Conservation (phyloP, 1,284 basidiomycete genomes). For the Lentinula novae-zelandiae region DNA sequence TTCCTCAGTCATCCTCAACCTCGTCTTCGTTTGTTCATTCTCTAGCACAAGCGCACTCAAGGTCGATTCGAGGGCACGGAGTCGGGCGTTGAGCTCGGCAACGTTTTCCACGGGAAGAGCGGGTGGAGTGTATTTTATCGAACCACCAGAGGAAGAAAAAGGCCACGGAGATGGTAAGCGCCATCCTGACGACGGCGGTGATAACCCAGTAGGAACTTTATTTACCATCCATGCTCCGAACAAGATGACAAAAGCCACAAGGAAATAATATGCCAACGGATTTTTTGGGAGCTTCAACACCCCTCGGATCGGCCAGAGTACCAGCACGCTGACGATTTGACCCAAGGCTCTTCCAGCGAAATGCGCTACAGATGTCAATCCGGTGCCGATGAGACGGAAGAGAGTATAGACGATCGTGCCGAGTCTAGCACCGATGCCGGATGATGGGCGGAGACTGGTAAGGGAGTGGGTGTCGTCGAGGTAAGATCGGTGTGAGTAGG, state of each 20-base stretch:
- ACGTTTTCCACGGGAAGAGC: slow-evolving; percentile 62
- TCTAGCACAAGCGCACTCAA: slow-evolving; percentile 56
- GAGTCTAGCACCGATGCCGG: slow-evolving; percentile 12
- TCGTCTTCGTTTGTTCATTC: slow-evolving; percentile 36
- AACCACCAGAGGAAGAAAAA: not conserved
- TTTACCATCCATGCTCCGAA: slow-evolving; percentile 37
- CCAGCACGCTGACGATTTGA: slow-evolving; percentile 37
- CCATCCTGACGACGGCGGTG: slow-evolving; percentile 18
- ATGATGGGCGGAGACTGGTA: not conserved
- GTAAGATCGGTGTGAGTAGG: slow-evolving; percentile 8
- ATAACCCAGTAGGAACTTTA: slow-evolving; percentile 25
- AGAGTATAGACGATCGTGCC: slow-evolving; percentile 22
- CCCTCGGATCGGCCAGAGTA: slow-evolving; percentile 43
- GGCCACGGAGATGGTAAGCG: too few species aligned
- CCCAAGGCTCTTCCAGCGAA: slow-evolving; percentile 41
- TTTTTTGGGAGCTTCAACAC: slow-evolving; percentile 24
- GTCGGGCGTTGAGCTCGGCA: slow-evolving; percentile 64
- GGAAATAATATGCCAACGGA: slow-evolving; percentile 30
- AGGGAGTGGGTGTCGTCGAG: slow-evolving; percentile 15
- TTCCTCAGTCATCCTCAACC: slow-evolving; percentile 37
- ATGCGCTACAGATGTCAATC: slow-evolving; percentile 32
- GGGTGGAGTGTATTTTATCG: slow-evolving; percentile 39
- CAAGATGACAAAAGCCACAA: slow-evolving; percentile 38
- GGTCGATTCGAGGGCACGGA: slow-evolving; percentile 62
- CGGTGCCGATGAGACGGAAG: slow-evolving; percentile 21